Evolutionary conservation across 129 eudicot genomes (phyloP), one percentile per base, ranked within the genome.

Genomic region (Saposhnikovia divaricata): DNA sequence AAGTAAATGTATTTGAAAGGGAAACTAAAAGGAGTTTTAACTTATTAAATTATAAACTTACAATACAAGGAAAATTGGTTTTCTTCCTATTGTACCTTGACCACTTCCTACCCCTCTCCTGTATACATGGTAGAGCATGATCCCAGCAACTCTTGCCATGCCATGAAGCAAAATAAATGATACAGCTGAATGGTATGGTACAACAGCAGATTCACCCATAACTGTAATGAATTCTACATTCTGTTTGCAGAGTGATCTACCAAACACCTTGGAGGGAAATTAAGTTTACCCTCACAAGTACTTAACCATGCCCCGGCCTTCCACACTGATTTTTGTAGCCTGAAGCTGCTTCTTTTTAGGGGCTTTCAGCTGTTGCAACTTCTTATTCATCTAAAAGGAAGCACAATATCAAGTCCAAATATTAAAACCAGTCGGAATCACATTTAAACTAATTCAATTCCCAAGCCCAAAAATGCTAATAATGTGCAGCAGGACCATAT

Each of bases 271-370:
- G 2, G 19, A 12, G 18, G 73, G 65, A 28, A 2, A 65, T 28
- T 13, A 65, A 65, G 72, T 31, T 68, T 0, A 8, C 57, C 57
- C 48, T 46, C 61, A 74, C n/a, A 74, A 42, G 81, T 91, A 95
- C 79, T 95, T 95, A 51, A 92, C 94, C 97, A 95, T 95, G 82
- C 98, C 98, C 42, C 97, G 92, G 8, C 98, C 98, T 87, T 92
- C 97, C 73, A 92, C 97, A 48, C 98, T 92, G 79, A 92, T 92
- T 76, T 92, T 92, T 4, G 96, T 89, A 31, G 97, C 98, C 84
- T 95, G 98, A 70, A 95, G 98, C 83, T 92, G 91, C 91, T 85
- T 92, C 92, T 89, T 89, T 78, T 95, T 95, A 40, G 93, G 89
- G 42, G 96, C 92, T 80, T 90, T 95, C 63, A 95, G 73, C 70